Evolutionary conservation across 1,139 yeast species (phyloP).

Genomic region (Yamadazyma jaroonii): DNA sequence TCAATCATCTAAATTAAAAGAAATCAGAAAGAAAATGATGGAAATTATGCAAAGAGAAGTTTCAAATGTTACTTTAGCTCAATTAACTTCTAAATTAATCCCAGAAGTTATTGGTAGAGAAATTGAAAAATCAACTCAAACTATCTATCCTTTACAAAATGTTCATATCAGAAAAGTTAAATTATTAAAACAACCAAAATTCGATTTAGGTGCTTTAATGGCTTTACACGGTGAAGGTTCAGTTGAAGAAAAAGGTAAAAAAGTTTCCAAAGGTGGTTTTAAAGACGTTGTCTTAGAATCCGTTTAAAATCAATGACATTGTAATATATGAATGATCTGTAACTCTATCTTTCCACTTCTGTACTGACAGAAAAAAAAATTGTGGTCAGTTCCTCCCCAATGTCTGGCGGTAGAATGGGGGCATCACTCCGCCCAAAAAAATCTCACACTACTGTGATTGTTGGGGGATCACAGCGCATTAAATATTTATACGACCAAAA

Average conservation of each 20-base stretch:
- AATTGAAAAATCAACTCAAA: slow-evolving; percentile 51
- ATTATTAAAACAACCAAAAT: slow-evolving; percentile 52
- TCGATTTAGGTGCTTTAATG: slow-evolving; percentile 51
- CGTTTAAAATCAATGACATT: slow-evolving; percentile 24
- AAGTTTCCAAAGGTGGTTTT: slow-evolving; percentile 47
- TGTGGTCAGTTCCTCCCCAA: no score
- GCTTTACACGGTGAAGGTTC: slow-evolving; percentile 52
- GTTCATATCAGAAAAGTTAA: slow-evolving; percentile 53
- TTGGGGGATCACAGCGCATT: not conserved
- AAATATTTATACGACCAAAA: slow-evolving; percentile 6
- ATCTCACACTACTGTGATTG: no score
- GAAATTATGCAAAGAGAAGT: slow-evolving; percentile 55
- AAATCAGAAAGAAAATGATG: slow-evolving; percentile 50
- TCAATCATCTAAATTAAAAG: slow-evolving; percentile 50
- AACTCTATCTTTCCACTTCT: not conserved
- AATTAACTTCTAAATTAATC: slow-evolving; percentile 49
- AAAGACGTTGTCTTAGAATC: slow-evolving; percentile 52
- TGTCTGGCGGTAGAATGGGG: no score
- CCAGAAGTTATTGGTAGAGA: slow-evolving; percentile 55
- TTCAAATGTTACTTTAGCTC: slow-evolving; percentile 49
- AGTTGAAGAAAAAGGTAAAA: slow-evolving; percentile 51
- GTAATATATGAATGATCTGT: slow-evolving; percentile 2
- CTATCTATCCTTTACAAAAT: slow-evolving; percentile 52
- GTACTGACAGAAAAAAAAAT: no score
- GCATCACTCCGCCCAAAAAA: no score